phyloP scores from a whole-genome alignment of 129 eudicot genomes.

The Centrapalus pauciflorus region DNA sequence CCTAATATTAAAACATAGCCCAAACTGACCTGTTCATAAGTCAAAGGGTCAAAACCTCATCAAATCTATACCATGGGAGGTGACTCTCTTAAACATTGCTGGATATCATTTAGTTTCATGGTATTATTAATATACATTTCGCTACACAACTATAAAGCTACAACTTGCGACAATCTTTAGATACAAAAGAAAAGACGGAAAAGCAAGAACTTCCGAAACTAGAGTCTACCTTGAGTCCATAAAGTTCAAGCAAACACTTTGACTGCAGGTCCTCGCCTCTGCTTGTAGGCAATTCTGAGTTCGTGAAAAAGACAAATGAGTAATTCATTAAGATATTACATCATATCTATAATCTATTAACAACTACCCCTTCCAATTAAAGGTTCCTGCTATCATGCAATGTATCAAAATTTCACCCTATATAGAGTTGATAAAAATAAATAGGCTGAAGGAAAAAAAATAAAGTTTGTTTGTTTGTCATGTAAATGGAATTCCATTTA shows the following conservation, averaged over 20 bases:
- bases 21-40: no score
- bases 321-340: neutral
- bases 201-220: slow-evolving; percentile 9
- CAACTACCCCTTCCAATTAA: neutral
- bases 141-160: no score
- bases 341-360: neutral
- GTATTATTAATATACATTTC: no score
- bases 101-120: neutral
- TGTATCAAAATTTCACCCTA: neutral
- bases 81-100: neutral
- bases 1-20: no score
- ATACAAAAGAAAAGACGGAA: neutral
- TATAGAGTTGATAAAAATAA: neutral
- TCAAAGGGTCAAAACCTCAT: no score
- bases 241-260: slow-evolving; percentile 93
- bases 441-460: neutral
- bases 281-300: slow-evolving; percentile 84
- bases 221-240: slow-evolving; percentile 84
- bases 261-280: slow-evolving; percentile 98
- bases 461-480: no score
- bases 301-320: slow-evolving; percentile 3
- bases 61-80: no score
- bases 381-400: neutral
- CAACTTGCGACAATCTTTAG: neutral
- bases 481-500: neutral